Evolutionary conservation across 176 grass and related monocot genomes (phyloP), one percentile per base, ranked within the genome.

Genomic region (Lolium perenne): DNA sequence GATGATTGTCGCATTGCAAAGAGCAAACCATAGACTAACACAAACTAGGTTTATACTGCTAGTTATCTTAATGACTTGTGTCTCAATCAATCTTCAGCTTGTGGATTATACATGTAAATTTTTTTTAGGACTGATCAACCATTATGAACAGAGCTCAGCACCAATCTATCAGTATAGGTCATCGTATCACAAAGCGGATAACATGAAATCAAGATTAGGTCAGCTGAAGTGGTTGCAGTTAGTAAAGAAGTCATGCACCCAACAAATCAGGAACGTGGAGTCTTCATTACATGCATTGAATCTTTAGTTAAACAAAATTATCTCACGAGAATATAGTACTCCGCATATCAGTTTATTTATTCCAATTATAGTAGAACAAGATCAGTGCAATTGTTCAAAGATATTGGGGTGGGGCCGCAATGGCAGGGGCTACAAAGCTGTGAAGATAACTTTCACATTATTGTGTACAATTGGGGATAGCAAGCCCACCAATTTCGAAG

Each of bases 281-380:
- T 83, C 38, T 77, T 46, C 51, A 76, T 55, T 47, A 56, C 32
- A 75, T 46, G 25, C 57, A 70, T 51, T 77, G 38, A 15, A 51
- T 74, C 81, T 38, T 73, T 85, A 32, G 45, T 77, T 51, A 63
- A 87, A 59, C 70, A 71, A 62, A 87, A 26, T 51, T 68, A 77
- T 88, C 58, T 20, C 29, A 0, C 21, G 40, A 88, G 23, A 84
- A 56, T 29, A 77, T 74, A 79, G 76, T 38, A 29, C 29, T 29
- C 29, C 32, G 32, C 3, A 6, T 57, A 48, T 47, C 47, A 21
- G 47, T 69, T 65, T 54, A n/a, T 53, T 13, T 13, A 77, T 23
- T 72, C 32, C 23, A 71, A 82, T 45, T 71, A 76, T 54, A 0
- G 6, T 25, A 78, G 57, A 57, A 47, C 50, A 15, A n/a, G 41